Percentiles rank a stretch among this genome's conserved stretches.
These are phyloP conservation scores for Tetrastigma voinierianum DNA, from an alignment of 164 flowering plant species.

Conservation along the genomic window DNA sequence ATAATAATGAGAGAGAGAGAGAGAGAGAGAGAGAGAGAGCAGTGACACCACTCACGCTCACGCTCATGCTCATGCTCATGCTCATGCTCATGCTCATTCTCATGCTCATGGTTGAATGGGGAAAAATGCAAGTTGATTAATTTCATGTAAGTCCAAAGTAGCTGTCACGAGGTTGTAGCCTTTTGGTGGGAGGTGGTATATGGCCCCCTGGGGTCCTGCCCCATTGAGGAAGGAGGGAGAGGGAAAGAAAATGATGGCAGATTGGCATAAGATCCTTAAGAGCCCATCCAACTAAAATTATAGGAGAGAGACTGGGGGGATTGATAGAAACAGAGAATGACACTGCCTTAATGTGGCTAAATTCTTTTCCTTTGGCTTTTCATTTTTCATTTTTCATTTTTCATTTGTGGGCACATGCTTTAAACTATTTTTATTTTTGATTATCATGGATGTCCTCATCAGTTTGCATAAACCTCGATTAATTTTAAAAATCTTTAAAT, in stretches of 20 bases:
- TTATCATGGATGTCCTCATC: too few species aligned
- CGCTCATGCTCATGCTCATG: too few species aligned
- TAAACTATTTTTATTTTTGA: too few species aligned
- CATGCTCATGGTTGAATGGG: too few species aligned
- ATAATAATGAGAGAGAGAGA: not conserved
- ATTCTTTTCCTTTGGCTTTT: not conserved
- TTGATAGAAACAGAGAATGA: not conserved
- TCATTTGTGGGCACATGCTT: too few species aligned
- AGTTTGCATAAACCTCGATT: too few species aligned
- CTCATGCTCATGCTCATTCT: too few species aligned
- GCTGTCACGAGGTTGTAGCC: conserved; percentile 24
- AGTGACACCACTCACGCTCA: too few species aligned
- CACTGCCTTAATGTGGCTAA: not conserved
- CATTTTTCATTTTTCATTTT: too few species aligned
- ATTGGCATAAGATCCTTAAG: conserved; percentile 2
- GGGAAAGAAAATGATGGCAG: conserved; percentile 2
- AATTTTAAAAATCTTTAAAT: too few species aligned
- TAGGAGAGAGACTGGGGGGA: conserved; percentile 12
- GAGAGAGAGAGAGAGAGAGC: too few species aligned
- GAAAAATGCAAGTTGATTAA: conserved; percentile 14
- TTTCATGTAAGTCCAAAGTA: conserved; percentile 9
- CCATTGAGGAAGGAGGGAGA: conserved; percentile 2
- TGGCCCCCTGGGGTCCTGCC: conserved; percentile 1
- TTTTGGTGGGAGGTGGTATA: conserved; percentile 10
- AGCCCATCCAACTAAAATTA: conserved; percentile 8